A percentile compares a stretch with the other conserved stretches of the same genome.
Evolutionary conservation across 306 rosid genomes (phyloP).

Genomic region (Malus sieversii): DNA sequence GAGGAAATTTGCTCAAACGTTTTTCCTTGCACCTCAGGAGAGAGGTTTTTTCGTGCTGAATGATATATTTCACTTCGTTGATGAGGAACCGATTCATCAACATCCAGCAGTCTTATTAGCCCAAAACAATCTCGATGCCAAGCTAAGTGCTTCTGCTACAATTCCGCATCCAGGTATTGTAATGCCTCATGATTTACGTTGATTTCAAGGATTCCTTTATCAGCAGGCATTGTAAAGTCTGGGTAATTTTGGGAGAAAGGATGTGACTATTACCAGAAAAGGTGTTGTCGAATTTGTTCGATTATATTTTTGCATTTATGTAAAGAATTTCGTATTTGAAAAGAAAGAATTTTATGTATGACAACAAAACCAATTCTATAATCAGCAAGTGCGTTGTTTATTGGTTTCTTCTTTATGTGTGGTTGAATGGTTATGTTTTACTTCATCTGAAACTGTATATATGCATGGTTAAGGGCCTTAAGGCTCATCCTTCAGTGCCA

Average conservation of each 20-base stretch:
- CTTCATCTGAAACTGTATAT: not conserved
- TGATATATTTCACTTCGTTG: slow-evolving; percentile 82
- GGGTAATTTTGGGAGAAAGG: not conserved
- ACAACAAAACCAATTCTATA: not conserved
- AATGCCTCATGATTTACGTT: not conserved
- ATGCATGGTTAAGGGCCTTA: not conserved
- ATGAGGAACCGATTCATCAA: slow-evolving; percentile 66
- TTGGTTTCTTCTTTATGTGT: slow-evolving; percentile 8
- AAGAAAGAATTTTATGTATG: not conserved
- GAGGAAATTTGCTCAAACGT: slow-evolving; percentile 87
- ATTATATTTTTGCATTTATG: not conserved
- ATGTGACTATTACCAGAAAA: not conserved
- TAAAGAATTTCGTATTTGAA: not conserved
- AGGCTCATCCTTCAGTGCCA: not conserved
- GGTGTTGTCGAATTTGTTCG: not conserved
- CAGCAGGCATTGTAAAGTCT: not conserved
- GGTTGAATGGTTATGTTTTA: slow-evolving; percentile 2
- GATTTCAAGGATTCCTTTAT: not conserved
- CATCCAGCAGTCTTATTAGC: slow-evolving; percentile 70
- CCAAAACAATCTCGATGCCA: slow-evolving; percentile 60
- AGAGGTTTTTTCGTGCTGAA: slow-evolving; percentile 83
- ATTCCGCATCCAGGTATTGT: slow-evolving; percentile 61
- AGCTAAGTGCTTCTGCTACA: slow-evolving; percentile 37
- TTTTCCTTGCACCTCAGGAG: slow-evolving; percentile 97
- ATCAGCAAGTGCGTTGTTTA: not conserved